Evolutionary conservation across 768 basidiomycete species (phyloP).

Genomic region (Ramaria rubella): DNA sequence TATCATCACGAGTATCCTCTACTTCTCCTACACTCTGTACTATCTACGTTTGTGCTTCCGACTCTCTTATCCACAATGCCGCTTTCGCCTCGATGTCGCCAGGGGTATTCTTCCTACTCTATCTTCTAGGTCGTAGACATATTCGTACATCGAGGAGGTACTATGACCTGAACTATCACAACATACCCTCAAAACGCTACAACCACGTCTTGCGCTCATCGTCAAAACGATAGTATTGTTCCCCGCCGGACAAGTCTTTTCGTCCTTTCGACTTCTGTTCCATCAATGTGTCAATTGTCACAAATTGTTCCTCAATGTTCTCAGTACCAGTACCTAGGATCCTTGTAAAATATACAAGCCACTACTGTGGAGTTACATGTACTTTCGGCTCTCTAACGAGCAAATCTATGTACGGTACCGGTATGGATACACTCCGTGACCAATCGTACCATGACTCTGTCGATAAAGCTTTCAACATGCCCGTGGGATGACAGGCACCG

Average conservation of each 20-base stretch:
- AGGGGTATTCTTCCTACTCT: not conserved
- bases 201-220: not conserved
- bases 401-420: no score
- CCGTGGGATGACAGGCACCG: conserved; percentile 54
- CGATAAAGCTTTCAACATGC: not conserved
- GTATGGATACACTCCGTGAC: no score
- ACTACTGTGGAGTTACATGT: not conserved
- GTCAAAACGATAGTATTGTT: not conserved
- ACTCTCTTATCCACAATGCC: not conserved
- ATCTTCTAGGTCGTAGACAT: not conserved
- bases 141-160: no score
- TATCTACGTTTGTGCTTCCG: not conserved
- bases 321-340: not conserved
- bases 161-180: no score
- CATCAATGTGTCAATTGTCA: not conserved
- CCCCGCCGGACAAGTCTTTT: not conserved
- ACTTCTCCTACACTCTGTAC: not conserved
- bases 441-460: not conserved
- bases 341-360: not conserved
- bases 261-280: not conserved
- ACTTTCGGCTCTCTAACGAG: no score
- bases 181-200: not conserved
- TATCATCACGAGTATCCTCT: not conserved
- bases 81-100: not conserved
- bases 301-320: not conserved